Conservation (phyloP, 352 stramenopile genomes). For the Pythium scleroteichum region DNA sequence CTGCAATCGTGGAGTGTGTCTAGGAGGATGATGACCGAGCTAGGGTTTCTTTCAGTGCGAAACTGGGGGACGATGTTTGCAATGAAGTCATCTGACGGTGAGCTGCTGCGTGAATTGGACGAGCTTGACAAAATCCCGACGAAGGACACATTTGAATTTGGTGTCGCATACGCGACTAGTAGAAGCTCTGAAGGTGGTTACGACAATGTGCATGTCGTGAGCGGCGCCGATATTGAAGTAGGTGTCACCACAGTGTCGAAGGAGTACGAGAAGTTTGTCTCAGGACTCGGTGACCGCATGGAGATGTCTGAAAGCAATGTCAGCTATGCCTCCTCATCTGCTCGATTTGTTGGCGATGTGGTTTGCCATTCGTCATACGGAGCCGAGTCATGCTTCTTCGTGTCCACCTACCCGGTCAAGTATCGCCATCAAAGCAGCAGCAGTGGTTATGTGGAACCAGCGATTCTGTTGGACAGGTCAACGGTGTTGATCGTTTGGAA, state of each 20-base stretch:
- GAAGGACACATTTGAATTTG: conserved; percentile 84
- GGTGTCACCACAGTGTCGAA: conserved; percentile 27
- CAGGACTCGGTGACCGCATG: conserved; percentile 65
- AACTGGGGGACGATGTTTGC: conserved; percentile 85
- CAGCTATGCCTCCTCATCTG: conserved; percentile 8
- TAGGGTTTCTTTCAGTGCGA: conserved; percentile 80
- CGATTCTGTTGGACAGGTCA: conserved; percentile 49
- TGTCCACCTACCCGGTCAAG: conserved; percentile 66
- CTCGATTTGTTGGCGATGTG: conserved; percentile 26
- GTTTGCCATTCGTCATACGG: conserved; percentile 82
- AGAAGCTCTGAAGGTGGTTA: conserved; percentile 68
- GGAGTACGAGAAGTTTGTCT: conserved; percentile 76
- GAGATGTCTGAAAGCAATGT: conserved; percentile 27
- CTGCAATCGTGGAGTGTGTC: conserved; percentile 76
- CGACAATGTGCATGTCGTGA: conserved; percentile 75
- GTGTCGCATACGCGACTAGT: conserved; percentile 69
- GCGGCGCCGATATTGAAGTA: conserved; percentile 34
- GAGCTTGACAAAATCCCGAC: conserved; percentile 73
- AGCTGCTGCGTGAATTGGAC: conserved; percentile 69
- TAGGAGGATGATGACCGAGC: conserved; percentile 80
- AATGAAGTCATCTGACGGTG: conserved; percentile 56
- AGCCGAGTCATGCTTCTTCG: conserved; percentile 80
- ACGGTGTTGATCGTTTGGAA: conserved; percentile 89
- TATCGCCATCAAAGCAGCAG: conserved; percentile 33
- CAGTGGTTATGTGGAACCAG: conserved; percentile 27